Evolutionary conservation across 2,329 filamentous ascomycete species (phyloP).

Genomic region (Arthroderma sp.): DNA sequence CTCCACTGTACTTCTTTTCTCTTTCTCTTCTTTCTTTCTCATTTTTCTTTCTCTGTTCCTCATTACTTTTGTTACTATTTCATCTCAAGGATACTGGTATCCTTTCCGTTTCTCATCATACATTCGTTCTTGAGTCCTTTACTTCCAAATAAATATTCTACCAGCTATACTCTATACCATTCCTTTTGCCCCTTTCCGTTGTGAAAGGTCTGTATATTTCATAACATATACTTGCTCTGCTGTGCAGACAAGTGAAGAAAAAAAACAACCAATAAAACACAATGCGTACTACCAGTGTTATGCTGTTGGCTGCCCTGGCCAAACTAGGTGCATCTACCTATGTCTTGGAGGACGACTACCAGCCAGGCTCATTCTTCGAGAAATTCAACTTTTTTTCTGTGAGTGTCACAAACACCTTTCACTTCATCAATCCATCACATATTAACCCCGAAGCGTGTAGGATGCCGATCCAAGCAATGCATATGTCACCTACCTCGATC

Average conservation of each 20-base stretch:
- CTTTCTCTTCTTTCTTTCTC: slow-evolving; percentile 2
- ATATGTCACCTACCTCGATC: slow-evolving; percentile 56
- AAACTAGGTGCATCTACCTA: slow-evolving; percentile 14
- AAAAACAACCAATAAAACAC: not conserved
- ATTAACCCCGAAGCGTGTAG: slow-evolving; percentile 12
- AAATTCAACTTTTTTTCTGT: slow-evolving; percentile 41
- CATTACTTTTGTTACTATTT: slow-evolving; percentile 6
- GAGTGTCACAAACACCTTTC: slow-evolving; percentile 11
- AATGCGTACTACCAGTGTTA: slow-evolving; percentile 22
- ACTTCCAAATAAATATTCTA: slow-evolving; percentile 9
- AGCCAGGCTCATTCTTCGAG: slow-evolving; percentile 33
- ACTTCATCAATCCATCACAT: not conserved
- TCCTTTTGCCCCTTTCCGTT: not conserved
- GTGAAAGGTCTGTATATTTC: not conserved
- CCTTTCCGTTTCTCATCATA: slow-evolving; percentile 7
- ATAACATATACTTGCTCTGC: not conserved
- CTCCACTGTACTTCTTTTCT: too few species aligned
- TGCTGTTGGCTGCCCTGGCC: slow-evolving; percentile 37
- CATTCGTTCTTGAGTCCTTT: slow-evolving; percentile 9
- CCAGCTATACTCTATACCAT: not conserved
- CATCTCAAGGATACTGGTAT: slow-evolving; percentile 1
- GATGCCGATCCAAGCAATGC: slow-evolving; percentile 57
- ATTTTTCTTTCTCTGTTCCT: slow-evolving; percentile 10
- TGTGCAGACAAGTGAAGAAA: not conserved
- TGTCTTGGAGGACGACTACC: slow-evolving; percentile 10